These are phyloP conservation scores for Cladophialophora yegresii DNA, from an alignment of 2,329 filamentous ascomycete genomes.

Conservation along the genomic window DNA sequence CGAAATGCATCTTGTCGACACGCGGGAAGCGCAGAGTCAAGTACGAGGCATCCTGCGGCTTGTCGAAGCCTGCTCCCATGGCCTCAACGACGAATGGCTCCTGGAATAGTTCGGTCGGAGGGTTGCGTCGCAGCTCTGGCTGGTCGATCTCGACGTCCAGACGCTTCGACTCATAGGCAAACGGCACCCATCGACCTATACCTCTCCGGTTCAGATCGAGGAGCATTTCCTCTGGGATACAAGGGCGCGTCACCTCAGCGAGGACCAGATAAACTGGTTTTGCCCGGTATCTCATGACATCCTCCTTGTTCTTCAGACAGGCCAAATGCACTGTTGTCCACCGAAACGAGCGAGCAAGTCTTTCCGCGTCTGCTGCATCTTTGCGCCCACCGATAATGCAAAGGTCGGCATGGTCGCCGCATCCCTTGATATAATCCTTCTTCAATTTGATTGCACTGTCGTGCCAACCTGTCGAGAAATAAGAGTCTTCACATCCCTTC, in stretches of 20 bases:
- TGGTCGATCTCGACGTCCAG: slow-evolving; percentile 54
- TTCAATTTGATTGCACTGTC: slow-evolving; percentile 77
- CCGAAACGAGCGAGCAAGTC: slow-evolving; percentile 57
- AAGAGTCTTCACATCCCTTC: slow-evolving; percentile 74
- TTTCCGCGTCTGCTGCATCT: slow-evolving; percentile 62
- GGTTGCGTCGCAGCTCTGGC: slow-evolving; percentile 35
- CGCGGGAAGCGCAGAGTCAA: slow-evolving; percentile 76
- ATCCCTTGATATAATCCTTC: slow-evolving; percentile 74
- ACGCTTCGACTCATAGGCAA: slow-evolving; percentile 38
- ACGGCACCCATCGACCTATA: slow-evolving; percentile 49
- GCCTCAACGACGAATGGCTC: slow-evolving; percentile 77
- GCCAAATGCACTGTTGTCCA: slow-evolving; percentile 84
- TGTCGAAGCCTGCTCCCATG: slow-evolving; percentile 77
- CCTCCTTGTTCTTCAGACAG: slow-evolving; percentile 69
- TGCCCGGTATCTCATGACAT: slow-evolving; percentile 53
- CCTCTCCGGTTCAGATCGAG: slow-evolving; percentile 53
- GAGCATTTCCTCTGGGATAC: slow-evolving; percentile 56
- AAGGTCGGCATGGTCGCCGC: slow-evolving; percentile 83
- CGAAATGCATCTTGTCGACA: slow-evolving; percentile 74
- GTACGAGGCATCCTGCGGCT: slow-evolving; percentile 66
- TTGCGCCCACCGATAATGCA: slow-evolving; percentile 75
- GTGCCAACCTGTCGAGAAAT: slow-evolving; percentile 59
- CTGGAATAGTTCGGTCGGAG: slow-evolving; percentile 56
- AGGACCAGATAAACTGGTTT: slow-evolving; percentile 67
- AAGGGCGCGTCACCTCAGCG: slow-evolving; percentile 58